Percentiles rank a stretch among this genome's conserved stretches.
Conservation (phyloP, 805 yeast species). For the Starmerella floris region DNA sequence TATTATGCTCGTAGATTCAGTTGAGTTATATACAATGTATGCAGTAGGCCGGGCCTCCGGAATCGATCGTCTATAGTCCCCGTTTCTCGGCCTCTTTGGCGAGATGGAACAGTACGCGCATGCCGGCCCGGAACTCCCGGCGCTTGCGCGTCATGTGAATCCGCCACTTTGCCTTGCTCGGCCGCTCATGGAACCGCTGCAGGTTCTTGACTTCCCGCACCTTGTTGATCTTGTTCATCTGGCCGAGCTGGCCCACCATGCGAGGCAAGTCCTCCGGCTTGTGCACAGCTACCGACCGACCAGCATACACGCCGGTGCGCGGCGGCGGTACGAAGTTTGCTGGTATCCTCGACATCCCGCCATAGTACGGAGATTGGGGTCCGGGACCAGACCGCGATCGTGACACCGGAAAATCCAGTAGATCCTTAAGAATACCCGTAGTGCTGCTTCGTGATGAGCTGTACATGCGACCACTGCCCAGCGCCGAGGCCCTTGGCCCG, state of each 20-base stretch:
- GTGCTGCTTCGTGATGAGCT: neutral
- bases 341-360: neutral
- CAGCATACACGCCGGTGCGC: slow-evolving; percentile 27
- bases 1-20: no score
- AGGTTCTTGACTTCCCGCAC: slow-evolving; percentile 21
- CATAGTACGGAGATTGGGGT: neutral
- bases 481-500: neutral
- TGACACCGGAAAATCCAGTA: neutral
- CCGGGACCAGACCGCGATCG: neutral
- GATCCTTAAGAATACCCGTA: neutral
- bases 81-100: slow-evolving; percentile 25
- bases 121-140: slow-evolving; percentile 26
- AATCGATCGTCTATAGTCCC: slow-evolving; percentile 13
- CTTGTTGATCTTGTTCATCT: slow-evolving; percentile 23
- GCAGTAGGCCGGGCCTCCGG: no score
- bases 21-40: neutral
- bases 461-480: neutral
- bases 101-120: slow-evolving; percentile 26
- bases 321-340: slow-evolving; percentile 17
- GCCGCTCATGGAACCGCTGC: slow-evolving; percentile 27
- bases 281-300: slow-evolving; percentile 24
- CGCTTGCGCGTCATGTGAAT: slow-evolving; percentile 24
- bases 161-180: slow-evolving; percentile 26
- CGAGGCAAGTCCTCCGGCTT: slow-evolving; percentile 18
- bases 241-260: slow-evolving; percentile 22